A percentile compares a stretch with the other conserved stretches of the same genome.
phyloP scores from a whole-genome alignment of 805 yeast genomes.

The Saccharomycopsis amapae region DNA sequence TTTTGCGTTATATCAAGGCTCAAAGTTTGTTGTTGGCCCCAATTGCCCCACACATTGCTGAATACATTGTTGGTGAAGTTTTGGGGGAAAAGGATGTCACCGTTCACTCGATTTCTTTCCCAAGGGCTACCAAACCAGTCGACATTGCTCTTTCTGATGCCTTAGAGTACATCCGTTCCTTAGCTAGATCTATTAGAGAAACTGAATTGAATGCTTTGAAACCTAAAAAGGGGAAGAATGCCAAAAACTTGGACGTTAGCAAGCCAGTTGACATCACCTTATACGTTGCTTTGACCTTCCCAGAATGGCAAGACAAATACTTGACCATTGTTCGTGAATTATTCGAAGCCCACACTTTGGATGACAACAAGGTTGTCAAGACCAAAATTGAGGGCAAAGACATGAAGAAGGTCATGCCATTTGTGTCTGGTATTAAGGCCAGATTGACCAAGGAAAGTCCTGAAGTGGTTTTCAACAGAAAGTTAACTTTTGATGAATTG shows the following conservation, averaged over 20 bases:
- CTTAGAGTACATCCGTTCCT: constrained; percentile 68
- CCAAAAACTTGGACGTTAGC: constrained; percentile 64
- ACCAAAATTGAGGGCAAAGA: constrained; percentile 69
- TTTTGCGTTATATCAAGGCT: constrained; percentile 72
- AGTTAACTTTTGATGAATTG: constrained; percentile 74
- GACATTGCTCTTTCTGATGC: constrained; percentile 58
- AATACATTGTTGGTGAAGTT: constrained; percentile 79
- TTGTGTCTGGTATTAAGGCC: constrained; percentile 78
- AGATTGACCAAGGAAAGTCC: constrained; percentile 67
- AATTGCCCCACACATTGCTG: constrained; percentile 93
- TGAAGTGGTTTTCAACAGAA: constrained; percentile 79
- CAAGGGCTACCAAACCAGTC: constrained; percentile 62
- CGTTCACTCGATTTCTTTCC: constrained; percentile 74
- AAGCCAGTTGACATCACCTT: constrained; percentile 69
- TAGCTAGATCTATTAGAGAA: constrained; percentile 84
- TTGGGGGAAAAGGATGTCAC: constrained; percentile 51
- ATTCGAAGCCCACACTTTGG: constrained; percentile 54
- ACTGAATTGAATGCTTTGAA: constrained; percentile 80
- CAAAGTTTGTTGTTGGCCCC: constrained; percentile 86
- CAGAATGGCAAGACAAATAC: constrained; percentile 85
- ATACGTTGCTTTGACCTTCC: constrained; percentile 75
- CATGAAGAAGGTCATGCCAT: constrained; percentile 98
- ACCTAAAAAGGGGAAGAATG: constrained; percentile 78
- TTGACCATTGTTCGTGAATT: constrained; percentile 73
- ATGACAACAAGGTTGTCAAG: constrained; percentile 58